These are phyloP conservation scores for Aspergillus japonicus DNA, from an alignment of 2,329 filamentous ascomycete species.

Conservation along the genomic window DNA sequence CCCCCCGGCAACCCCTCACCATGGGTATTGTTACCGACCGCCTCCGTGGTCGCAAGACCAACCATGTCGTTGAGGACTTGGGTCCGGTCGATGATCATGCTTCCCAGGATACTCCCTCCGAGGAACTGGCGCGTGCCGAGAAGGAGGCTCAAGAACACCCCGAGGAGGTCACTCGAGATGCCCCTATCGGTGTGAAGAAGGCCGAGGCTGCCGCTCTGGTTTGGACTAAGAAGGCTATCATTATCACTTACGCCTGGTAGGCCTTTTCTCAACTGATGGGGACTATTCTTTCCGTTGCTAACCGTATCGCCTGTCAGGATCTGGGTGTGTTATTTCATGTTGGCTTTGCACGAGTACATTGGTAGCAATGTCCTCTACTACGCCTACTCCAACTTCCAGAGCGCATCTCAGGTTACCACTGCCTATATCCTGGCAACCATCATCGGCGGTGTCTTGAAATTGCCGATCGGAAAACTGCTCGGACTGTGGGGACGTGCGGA, in stretches of 20 bases:
- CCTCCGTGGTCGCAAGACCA: conserved; percentile 7
- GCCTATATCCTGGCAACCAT: conserved; percentile 56
- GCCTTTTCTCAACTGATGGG: neutral
- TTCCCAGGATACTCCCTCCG: neutral
- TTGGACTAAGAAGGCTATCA: conserved; percentile 43
- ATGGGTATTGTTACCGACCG: conserved; percentile 6
- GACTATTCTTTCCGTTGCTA: conserved; percentile 7
- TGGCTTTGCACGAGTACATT: conserved; percentile 46
- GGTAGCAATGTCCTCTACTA: conserved; percentile 48
- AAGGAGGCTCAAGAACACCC: neutral
- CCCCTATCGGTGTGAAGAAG: conserved; percentile 40
- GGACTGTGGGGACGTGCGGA: conserved; percentile 64
- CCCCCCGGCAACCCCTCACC: neutral
- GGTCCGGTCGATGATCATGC: neutral
- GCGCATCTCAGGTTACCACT: conserved; percentile 52
- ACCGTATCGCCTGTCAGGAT: conserved; percentile 36
- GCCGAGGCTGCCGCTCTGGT: conserved; percentile 47
- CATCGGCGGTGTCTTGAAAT: conserved; percentile 58
- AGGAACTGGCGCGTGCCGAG: neutral
- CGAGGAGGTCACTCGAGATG: conserved; percentile 1
- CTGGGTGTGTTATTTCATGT: conserved; percentile 49
- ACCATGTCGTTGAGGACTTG: conserved; percentile 2
- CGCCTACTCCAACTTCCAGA: conserved; percentile 53
- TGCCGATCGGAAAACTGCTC: conserved; percentile 62
- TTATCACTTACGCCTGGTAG: conserved; percentile 32